Base-by-base conservation (phyloP, 164 flowering plant genomes). In the Vitis cinerea region DNA sequence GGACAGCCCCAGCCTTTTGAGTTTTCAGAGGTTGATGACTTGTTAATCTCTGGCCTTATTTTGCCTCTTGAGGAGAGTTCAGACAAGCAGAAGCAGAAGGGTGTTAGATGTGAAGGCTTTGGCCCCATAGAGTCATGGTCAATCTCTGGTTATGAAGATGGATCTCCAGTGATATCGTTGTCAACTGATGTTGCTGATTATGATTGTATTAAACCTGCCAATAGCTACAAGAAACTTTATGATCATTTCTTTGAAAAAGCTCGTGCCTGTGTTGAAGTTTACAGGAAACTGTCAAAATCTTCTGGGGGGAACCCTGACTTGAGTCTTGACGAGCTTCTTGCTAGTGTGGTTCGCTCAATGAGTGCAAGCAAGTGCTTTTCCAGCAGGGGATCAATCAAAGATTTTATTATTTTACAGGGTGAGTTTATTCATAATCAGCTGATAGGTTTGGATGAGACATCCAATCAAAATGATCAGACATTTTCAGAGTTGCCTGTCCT, bases 61-160 rank as follows among this genome's bases (percentile, higher is more conserved):
- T 70, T 91, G 79, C 86, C 95, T 17, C 72, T 80, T 11, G 90
- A 89, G 47, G 87, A 80, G 50, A 65, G 52, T 70, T 51, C 78
- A 13, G 89, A 81, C 44, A 83, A 82, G 67, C 83, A 78, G 19
- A 88, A 85, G 66, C 88, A 76, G 13, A 81, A 73, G 50, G 90
- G 91, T 8, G 74, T 90, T 9, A 78, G 88, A 72, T 91, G 98
- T 77, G 93, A 85, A 74, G 91, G 90, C 4, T 94, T 94, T 81
- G 99, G 99, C 9, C 84, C 94, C 30, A 80, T 94, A 44, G 94
- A 91, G 76, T 65, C 82, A 2, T 94, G 99, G 98, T 72, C 82
- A 2, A 87, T 94, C 50, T 94, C 99, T 71, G 99, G 99, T 44
- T 94, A 89, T 75, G 97, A 94, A 69, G 97, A 91, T 16, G 97